Evolutionary conservation across 495 filamentous ascomycete species (phyloP), one percentile per base, ranked within the genome.

Genomic region (Aspergillus haitiensis): DNA sequence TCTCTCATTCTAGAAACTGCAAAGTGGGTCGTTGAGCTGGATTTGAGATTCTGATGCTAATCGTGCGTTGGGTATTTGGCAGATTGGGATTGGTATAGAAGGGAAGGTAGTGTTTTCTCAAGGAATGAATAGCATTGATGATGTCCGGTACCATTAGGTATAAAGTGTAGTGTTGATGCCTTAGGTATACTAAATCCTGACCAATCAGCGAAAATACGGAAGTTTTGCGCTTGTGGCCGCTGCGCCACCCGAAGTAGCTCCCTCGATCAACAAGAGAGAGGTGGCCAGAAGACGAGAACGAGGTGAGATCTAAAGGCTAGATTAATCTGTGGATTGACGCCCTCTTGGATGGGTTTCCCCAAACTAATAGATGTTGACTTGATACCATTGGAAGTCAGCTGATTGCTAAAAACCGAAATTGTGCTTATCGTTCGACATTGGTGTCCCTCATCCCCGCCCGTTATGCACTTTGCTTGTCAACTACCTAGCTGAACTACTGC

Each of bases 211-310:
- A 3, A 56, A 45, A 46, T 54, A 61, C 65, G 66, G 70, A 68
- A 58, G 69, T 70, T 54, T 49, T 68, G 70, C 74, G 61, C 51
- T 16, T 66, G 55, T 73, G 72, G 73, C 71, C 69, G 69, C 68
- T 60, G 49, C 65, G 75, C 60, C 64, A 18, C 18, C 72, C 75
- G 69, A 70, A 74, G 61, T 55, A 69, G 65, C 72, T 70, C 37
- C 51, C 51, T 32, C 34, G 13, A 45, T 56, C 55, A 69, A 62
- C 44, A 47, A 47, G 60, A 48, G 62, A 65, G 64, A 74, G 62
- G 73, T 74, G 72, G 71, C 73, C 70, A 67, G 63, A 71, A 61
- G 21, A 40, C 32, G 21, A 47, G 44, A 21, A 9, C 7, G n/a
- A 10, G 4, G 16, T 47, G n/a, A 21, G 16, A 47, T 47, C 15